Base-by-base conservation (phyloP, 177 flowering plant genomes). In the Tripterygium wilfordii region DNA sequence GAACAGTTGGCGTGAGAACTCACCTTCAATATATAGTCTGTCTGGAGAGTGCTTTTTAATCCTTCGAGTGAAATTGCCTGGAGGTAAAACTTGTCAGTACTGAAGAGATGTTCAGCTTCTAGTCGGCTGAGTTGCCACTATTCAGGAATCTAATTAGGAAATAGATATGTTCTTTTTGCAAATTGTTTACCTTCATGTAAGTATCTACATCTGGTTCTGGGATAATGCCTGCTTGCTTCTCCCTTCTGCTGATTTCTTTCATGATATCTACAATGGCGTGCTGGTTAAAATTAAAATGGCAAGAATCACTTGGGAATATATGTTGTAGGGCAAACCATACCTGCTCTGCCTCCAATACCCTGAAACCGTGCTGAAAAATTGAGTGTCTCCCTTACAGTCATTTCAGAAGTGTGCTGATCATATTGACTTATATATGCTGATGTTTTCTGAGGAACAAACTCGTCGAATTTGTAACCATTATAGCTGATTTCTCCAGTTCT, bases 121-220 rank as follows among this genome's bases (percentile, higher is more conserved):
- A n/a, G n/a, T n/a, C n/a, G n/a, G n/a, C n/a, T n/a, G n/a, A n/a
- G n/a, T n/a, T n/a, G n/a, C n/a, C n/a, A n/a, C n/a, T n/a, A n/a
- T n/a, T n/a, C n/a, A n/a, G n/a, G n/a, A n/a, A n/a, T n/a, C n/a
- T n/a, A n/a, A n/a, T n/a, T n/a, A n/a, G n/a, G n/a, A n/a, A n/a
- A n/a, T n/a, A n/a, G n/a, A n/a, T n/a, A n/a, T n/a, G n/a, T n/a
- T n/a, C n/a, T n/a, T n/a, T n/a, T n/a, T n/a, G n/a, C n/a, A n/a
- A n/a, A n/a, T n/a, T 46, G 27, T 0, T n/a, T 54, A 79, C 85
- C 82, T 79, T 79, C 85, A 79, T 79, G 64, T 71, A 79, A 32
- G 70, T 53, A 46, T 77, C 82, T 10, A 74, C 42, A 36, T 79
- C 80, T 16, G 72, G 69, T 17, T 79, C 77, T 10, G 85, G 85